A percentile compares a stretch with the other conserved stretches of the same genome.
Conservation (phyloP, 371 early-diverging fungal species). For the Zychaea mexicana region DNA sequence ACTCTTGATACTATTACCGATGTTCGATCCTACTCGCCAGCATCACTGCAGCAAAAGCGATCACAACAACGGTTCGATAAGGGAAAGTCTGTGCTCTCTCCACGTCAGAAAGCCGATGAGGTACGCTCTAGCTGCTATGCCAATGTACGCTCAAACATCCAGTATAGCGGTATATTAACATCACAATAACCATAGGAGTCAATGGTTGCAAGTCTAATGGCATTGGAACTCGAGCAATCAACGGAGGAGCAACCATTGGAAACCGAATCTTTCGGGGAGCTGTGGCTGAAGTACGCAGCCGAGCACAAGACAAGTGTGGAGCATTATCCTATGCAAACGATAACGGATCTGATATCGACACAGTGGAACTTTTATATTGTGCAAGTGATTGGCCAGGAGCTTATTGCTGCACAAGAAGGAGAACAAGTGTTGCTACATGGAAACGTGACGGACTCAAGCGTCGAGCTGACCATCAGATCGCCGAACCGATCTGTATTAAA, state of each 20-base stretch:
- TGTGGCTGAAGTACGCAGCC: constrained; percentile 25
- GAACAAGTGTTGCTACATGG: background rate
- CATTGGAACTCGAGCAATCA: constrained; percentile 19
- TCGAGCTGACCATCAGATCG: background rate
- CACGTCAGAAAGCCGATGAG: too few species aligned
- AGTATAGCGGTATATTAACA: background rate
- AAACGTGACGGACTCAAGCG: background rate
- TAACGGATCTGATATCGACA: constrained; percentile 2
- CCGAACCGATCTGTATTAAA: background rate
- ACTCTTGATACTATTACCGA: background rate
- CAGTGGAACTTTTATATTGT: constrained; percentile 25
- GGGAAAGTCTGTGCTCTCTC: background rate
- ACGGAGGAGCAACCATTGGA: constrained; percentile 1
- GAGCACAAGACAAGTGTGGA: constrained; percentile 13
- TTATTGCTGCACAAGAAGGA: constrained; percentile 22
- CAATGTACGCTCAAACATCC: too few species aligned
- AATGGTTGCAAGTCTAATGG: constrained; percentile 27
- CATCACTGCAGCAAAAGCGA: background rate
- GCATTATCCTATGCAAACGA: constrained; percentile 12
- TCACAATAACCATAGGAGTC: constrained; percentile 6
- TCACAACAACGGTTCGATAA: background rate
- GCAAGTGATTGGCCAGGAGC: constrained; percentile 36
- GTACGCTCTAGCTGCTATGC: too few species aligned
- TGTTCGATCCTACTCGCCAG: background rate
- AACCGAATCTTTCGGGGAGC: constrained; percentile 28